These are phyloP conservation scores for Schizophyllum amplum DNA, from an alignment of 1,284 basidiomycete genomes.

Conservation along the genomic window DNA sequence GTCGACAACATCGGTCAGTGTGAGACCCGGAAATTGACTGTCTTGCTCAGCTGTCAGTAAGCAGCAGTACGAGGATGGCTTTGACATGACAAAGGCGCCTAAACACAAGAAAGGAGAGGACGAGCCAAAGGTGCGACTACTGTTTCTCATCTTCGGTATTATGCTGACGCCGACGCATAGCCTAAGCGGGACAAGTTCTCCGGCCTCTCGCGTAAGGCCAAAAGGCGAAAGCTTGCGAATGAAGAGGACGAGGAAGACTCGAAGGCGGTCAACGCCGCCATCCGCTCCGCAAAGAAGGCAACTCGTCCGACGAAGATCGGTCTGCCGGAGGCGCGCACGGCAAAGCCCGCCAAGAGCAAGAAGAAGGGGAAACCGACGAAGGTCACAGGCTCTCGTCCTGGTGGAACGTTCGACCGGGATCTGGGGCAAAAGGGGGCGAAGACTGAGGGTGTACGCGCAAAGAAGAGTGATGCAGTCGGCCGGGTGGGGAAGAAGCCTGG, in stretches of 20 bases:
- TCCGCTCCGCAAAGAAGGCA: constrained; percentile 81
- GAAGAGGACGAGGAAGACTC: constrained; percentile 64
- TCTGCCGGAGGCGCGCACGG: constrained; percentile 15
- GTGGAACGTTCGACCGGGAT: constrained; percentile 34
- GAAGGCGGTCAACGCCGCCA: constrained; percentile 59
- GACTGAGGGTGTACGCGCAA: constrained; percentile 38
- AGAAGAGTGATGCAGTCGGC: constrained; percentile 37
- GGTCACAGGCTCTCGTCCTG: constrained; percentile 15
- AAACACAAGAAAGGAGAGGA: constrained; percentile 14
- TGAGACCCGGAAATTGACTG: background rate
- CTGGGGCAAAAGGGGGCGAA: constrained; percentile 25
- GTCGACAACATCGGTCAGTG: too few relatives aligned
- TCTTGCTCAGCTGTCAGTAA: constrained; percentile 58
- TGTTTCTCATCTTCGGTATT: constrained; percentile 6
- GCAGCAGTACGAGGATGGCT: constrained; percentile 57
- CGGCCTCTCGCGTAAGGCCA: constrained; percentile 76
- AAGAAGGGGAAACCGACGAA: constrained; percentile 18
- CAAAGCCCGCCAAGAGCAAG: constrained; percentile 11
- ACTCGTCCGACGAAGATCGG: constrained; percentile 43
- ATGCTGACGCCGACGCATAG: constrained; percentile 26
- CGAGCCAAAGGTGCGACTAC: constrained; percentile 22
- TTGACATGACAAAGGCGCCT: constrained; percentile 23
- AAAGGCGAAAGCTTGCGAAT: constrained; percentile 78
- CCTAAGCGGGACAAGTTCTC: constrained; percentile 79
- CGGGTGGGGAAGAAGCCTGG: constrained; percentile 45